Evolutionary conservation across 2,329 filamentous ascomycete species (phyloP).

Genomic region (Orbilia quercus): DNA sequence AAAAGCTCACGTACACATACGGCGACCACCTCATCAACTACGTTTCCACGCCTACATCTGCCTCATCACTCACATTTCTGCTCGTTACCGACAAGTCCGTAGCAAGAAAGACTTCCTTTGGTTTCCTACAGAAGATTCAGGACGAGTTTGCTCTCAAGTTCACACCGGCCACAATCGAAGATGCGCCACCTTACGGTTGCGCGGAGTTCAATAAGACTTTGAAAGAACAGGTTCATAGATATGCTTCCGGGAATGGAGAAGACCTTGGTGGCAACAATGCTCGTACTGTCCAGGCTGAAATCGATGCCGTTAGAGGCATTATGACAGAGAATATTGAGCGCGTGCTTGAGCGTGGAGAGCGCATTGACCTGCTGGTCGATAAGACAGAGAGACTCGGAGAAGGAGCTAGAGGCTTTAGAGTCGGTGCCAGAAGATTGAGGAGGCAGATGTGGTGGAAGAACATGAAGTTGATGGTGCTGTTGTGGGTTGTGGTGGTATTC

Average conservation of each 20-base stretch:
- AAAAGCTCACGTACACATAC: slow-evolving; percentile 95
- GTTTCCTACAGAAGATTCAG: slow-evolving; percentile 90
- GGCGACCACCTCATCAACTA: slow-evolving; percentile 94
- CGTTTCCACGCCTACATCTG: slow-evolving; percentile 79
- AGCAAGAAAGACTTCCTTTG: slow-evolving; percentile 89
- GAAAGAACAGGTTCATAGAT: slow-evolving; percentile 59
- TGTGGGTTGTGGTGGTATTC: slow-evolving; percentile 76
- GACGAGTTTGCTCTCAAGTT: slow-evolving; percentile 83
- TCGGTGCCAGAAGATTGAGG: slow-evolving; percentile 85
- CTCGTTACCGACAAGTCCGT: slow-evolving; percentile 84
- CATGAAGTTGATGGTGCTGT: slow-evolving; percentile 79
- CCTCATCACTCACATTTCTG: slow-evolving; percentile 79
- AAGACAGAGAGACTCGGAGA: slow-evolving; percentile 94
- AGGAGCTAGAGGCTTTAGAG: slow-evolving; percentile 87
- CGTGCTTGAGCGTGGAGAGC: slow-evolving; percentile 86
- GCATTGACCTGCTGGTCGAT: slow-evolving; percentile 92
- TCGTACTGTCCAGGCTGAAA: slow-evolving; percentile 83
- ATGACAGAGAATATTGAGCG: slow-evolving; percentile 97
- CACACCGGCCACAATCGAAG: slow-evolving; percentile 71
- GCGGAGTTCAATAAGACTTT: slow-evolving; percentile 79
- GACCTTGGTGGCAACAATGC: slow-evolving; percentile 82
- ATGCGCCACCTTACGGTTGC: slow-evolving; percentile 88
- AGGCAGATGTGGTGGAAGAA: slow-evolving; percentile 82
- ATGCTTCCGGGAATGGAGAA: slow-evolving; percentile 64
- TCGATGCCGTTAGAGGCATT: slow-evolving; percentile 89